Conservation (phyloP, 2,329 filamentous ascomycete genomes). For the Amylocarpus encephaloides region DNA sequence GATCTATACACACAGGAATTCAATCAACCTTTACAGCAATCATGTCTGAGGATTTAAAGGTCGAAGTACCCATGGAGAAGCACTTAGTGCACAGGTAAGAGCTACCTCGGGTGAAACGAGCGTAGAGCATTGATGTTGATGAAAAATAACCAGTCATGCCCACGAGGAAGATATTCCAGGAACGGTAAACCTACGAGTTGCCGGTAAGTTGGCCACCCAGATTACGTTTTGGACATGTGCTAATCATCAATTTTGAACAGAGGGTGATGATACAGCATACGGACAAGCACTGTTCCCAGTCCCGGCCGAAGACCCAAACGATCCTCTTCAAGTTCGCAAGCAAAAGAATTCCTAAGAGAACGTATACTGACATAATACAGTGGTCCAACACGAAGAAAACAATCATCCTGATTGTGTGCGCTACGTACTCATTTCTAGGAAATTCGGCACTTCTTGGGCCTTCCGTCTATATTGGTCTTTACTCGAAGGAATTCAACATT, state of each 20-base stretch:
- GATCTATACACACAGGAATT: background rate
- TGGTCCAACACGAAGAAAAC: conserved; percentile 52
- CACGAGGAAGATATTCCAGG: conserved; percentile 50
- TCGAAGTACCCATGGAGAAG: background rate
- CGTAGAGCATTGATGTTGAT: background rate
- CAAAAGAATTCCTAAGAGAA: conserved; percentile 3
- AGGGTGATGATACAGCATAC: conserved; percentile 53
- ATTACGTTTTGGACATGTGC: background rate
- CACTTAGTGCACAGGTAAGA: background rate
- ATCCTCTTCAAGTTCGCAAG: conserved; percentile 44
- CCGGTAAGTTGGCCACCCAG: conserved; percentile 20
- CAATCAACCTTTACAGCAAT: background rate
- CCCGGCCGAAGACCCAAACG: conserved; percentile 54
- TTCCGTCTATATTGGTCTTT: conserved; percentile 52
- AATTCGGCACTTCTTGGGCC: conserved; percentile 51
- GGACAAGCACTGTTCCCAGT: conserved; percentile 56
- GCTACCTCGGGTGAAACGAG: background rate
- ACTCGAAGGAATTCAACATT: conserved; percentile 45
- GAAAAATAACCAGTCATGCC: conserved; percentile 39
- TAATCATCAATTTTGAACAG: conserved; percentile 24
- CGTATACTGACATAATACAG: conserved; percentile 24
- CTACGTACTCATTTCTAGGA: conserved; percentile 52
- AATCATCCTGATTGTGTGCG: conserved; percentile 47
- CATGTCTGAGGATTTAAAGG: background rate
- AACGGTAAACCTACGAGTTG: conserved; percentile 46